phyloP scores from a whole-genome alignment of 2,329 filamentous ascomycete species.

The Paraphoma chrysanthemicola region DNA sequence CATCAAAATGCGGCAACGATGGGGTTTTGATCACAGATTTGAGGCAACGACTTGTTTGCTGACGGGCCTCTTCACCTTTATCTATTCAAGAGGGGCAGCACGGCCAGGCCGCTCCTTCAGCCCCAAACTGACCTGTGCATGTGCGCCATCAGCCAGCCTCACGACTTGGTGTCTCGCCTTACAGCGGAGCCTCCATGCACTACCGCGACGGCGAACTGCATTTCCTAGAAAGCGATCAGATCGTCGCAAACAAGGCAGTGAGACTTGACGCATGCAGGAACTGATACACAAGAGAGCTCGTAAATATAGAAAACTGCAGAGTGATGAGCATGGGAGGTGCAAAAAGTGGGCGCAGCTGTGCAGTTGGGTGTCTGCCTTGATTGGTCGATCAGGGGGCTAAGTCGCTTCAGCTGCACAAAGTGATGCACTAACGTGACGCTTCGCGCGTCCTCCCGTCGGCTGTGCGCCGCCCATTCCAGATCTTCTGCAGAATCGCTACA shows the following conservation, averaged over 20 bases:
- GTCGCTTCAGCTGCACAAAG: neutral
- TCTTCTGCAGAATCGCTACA: neutral
- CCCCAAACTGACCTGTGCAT: constrained; percentile 4
- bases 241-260: neutral
- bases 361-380: neutral
- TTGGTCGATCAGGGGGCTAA: constrained; percentile 4
- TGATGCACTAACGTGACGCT: neutral
- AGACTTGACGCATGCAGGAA: neutral
- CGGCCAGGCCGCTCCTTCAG: constrained; percentile 6
- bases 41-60: neutral
- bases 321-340: neutral
- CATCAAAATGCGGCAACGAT: neutral
- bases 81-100: neutral
- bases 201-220: neutral
- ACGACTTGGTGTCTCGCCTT: neutral
- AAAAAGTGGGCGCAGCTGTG: neutral
- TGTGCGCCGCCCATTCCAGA: neutral
- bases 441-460: constrained; percentile 4
- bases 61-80: neutral
- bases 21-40: neutral
- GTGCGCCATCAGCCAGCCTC: constrained; percentile 9
- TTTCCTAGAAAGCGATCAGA: neutral
- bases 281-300: neutral
- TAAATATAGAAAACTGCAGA: constrained; percentile 2
- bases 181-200: neutral